Evolutionary conservation across 805 yeast genomes (phyloP).

Genomic region (Phaffomyces opuntiae): DNA sequence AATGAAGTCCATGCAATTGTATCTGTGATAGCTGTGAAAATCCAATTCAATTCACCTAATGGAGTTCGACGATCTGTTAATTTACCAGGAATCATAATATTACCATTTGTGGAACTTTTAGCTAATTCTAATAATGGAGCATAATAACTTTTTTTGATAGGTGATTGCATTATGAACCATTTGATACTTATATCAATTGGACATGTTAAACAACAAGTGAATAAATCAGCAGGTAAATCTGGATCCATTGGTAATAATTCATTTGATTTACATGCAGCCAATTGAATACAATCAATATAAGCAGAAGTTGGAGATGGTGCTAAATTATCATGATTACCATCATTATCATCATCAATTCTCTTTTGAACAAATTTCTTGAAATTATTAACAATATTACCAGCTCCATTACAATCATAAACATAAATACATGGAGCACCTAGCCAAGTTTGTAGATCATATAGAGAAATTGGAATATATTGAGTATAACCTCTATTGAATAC

Average conservation of each 20-base stretch:
- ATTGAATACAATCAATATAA: slow-evolving; percentile 81
- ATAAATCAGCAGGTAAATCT: slow-evolving; percentile 89
- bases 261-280: slow-evolving; percentile 86
- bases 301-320: slow-evolving; percentile 38
- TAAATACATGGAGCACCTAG: slow-evolving; percentile 95
- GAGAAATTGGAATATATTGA: slow-evolving; percentile 91
- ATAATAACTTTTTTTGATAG: slow-evolving; percentile 41
- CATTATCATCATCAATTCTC: slow-evolving; percentile 80
- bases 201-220: slow-evolving; percentile 90
- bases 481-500: slow-evolving; percentile 96
- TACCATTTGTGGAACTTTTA: slow-evolving; percentile 28
- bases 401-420: slow-evolving; percentile 90
- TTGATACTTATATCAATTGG: slow-evolving; percentile 91
- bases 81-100: slow-evolving; percentile 77
- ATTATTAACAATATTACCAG: slow-evolving; percentile 87
- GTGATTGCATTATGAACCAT: slow-evolving; percentile 86
- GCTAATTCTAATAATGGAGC: slow-evolving; percentile 31
- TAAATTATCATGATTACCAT: slow-evolving; percentile 36
- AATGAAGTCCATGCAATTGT: slow-evolving; percentile 96
- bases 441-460: slow-evolving; percentile 96
- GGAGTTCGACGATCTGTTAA: slow-evolving; percentile 92
- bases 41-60: slow-evolving; percentile 93
- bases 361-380: slow-evolving; percentile 87
- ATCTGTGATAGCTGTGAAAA: slow-evolving; percentile 95
- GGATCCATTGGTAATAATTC: slow-evolving; percentile 91